Conservation (phyloP, 176 grass and related monocot species). For the Tillandsia fasciculata region DNA sequence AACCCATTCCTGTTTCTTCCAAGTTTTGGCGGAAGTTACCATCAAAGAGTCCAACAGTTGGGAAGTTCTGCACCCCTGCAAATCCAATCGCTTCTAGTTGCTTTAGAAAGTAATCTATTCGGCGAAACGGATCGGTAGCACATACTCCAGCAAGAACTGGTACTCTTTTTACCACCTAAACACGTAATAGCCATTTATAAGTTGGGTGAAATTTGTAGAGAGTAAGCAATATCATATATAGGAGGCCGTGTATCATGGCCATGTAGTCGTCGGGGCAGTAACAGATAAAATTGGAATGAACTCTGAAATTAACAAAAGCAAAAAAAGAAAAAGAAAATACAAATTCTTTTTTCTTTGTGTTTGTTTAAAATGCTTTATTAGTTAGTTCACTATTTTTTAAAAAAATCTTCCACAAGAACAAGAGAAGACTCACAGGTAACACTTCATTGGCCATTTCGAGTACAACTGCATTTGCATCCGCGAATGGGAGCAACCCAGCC, state of each 20-base stretch:
- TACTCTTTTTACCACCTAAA: constrained; percentile 75
- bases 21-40: constrained; percentile 85
- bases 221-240: no score
- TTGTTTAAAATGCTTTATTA: background rate
- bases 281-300: no score
- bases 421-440: constrained; percentile 51
- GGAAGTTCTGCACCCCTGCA: constrained; percentile 90
- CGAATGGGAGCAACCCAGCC: constrained; percentile 82
- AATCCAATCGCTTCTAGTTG: constrained; percentile 74
- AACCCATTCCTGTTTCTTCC: constrained; percentile 99
- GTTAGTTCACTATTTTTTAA: background rate
- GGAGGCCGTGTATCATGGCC: no score
- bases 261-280: no score
- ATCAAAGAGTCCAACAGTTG: constrained; percentile 90
- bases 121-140: constrained; percentile 84
- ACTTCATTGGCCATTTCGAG: constrained; percentile 96
- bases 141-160: constrained; percentile 97
- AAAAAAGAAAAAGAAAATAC: no score
- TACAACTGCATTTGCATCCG: constrained; percentile 86
- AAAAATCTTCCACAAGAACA: constrained; percentile 4
- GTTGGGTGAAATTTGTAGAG: background rate
- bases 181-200: constrained; percentile 4
- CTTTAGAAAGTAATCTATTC: constrained; percentile 81
- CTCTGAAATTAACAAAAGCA: no score
- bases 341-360: no score